These are phyloP conservation scores for Tylopilus sp. DNA, from an alignment of 768 basidiomycete genomes.

Conservation along the genomic window DNA sequence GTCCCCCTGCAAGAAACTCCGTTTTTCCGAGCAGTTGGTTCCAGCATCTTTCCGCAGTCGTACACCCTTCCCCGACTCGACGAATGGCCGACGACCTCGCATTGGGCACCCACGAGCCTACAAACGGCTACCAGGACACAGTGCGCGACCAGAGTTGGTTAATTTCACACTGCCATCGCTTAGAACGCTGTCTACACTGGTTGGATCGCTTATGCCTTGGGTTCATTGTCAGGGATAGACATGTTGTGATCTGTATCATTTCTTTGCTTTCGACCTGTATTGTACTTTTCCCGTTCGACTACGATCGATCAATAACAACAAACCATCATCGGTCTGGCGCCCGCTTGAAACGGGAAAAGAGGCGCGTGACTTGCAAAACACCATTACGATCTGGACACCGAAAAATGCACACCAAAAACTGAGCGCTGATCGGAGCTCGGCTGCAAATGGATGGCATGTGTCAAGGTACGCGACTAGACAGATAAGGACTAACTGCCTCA, in stretches of 20 bases:
- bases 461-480: too few relatives aligned
- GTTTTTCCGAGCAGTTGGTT: constrained; percentile 14
- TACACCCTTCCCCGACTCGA: constrained; percentile 10
- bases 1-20: constrained; percentile 20
- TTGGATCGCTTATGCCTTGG: constrained; percentile 32
- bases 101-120: constrained; percentile 9
- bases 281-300: not conserved
- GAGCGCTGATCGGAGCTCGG: too few relatives aligned
- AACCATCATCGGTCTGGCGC: too few relatives aligned
- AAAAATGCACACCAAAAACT: too few relatives aligned
- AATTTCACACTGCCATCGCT: constrained; percentile 32
- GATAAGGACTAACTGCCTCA: too few relatives aligned
- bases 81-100: constrained; percentile 17
- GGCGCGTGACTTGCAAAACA: too few relatives aligned
- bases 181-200: constrained; percentile 30
- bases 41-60: constrained; percentile 11
- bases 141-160: constrained; percentile 20
- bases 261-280: not conserved
- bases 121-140: constrained; percentile 9
- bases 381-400: too few relatives aligned
- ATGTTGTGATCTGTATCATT: not conserved
- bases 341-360: not conserved
- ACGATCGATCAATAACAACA: not conserved
- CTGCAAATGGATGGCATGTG: too few relatives aligned
- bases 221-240: constrained; percentile 15